phyloP scores from a whole-genome alignment of 208 protist genomes.

The Trypanosomatidae sp. region DNA sequence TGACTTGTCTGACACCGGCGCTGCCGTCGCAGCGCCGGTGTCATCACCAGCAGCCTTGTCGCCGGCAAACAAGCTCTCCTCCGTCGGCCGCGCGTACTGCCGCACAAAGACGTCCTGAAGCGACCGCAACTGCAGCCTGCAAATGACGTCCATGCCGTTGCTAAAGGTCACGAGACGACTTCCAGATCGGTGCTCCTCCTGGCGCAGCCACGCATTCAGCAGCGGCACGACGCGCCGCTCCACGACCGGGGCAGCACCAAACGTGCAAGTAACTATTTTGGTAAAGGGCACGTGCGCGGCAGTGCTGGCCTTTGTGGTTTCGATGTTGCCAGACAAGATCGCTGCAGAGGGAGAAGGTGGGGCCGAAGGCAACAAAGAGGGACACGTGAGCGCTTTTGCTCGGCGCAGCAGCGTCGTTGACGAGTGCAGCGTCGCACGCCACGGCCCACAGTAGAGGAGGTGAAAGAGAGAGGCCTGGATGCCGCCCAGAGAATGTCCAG shows the following conservation, averaged over 20 bases:
- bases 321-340: neutral
- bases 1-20: constrained; percentile 8
- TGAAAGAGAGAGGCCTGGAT: constrained; percentile 77
- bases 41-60: neutral
- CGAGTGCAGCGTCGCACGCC: constrained; percentile 10
- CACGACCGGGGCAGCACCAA: constrained; percentile 60
- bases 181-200: constrained; percentile 31
- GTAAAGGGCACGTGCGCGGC: constrained; percentile 22
- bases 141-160: constrained; percentile 61
- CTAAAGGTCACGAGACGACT: constrained; percentile 52
- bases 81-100: constrained; percentile 8
- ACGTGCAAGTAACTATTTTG: constrained; percentile 43
- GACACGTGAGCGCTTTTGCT: constrained; percentile 4
- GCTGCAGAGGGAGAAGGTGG: neutral
- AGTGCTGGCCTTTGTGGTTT: neutral
- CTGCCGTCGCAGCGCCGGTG: neutral
- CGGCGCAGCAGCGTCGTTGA: constrained; percentile 18
- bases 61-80: neutral
- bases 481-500: constrained; percentile 83
- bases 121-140: constrained; percentile 59
- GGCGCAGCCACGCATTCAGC: constrained; percentile 23
- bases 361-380: constrained; percentile 4
- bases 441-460: constrained; percentile 50
- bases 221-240: constrained; percentile 34
- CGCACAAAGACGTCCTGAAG: constrained; percentile 32